These are phyloP conservation scores for Fusarium sp. DNA, from an alignment of 2,329 filamentous ascomycete species.

Conservation along the genomic window DNA sequence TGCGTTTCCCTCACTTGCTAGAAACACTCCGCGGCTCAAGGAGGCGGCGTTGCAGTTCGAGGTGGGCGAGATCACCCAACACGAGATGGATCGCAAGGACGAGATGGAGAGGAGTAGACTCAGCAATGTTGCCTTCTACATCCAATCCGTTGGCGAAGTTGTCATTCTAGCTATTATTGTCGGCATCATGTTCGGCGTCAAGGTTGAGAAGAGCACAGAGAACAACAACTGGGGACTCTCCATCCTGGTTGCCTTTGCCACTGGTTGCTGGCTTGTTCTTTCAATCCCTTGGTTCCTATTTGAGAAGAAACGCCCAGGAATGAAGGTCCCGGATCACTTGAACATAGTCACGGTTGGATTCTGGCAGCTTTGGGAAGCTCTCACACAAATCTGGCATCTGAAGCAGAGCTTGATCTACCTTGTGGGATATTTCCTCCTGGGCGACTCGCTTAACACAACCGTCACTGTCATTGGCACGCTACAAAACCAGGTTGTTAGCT, in stretches of 20 bases:
- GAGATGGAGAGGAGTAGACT: slow-evolving; percentile 74
- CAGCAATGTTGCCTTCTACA: slow-evolving; percentile 73
- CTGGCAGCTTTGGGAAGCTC: slow-evolving; percentile 71
- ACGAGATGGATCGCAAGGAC: slow-evolving; percentile 72
- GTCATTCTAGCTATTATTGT: slow-evolving; percentile 74
- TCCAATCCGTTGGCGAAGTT: slow-evolving; percentile 73
- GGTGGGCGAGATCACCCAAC: slow-evolving; percentile 64
- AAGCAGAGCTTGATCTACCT: slow-evolving; percentile 76
- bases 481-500: slow-evolving; percentile 74
- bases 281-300: slow-evolving; percentile 76
- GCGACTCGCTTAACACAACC: slow-evolving; percentile 78
- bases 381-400: slow-evolving; percentile 71
- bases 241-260: slow-evolving; percentile 74
- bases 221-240: slow-evolving; percentile 77
- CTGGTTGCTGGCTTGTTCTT: slow-evolving; percentile 72
- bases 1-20: slow-evolving; percentile 60
- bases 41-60: slow-evolving; percentile 52
- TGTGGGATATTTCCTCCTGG: slow-evolving; percentile 75
- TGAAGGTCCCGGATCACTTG: slow-evolving; percentile 53
- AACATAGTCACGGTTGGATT: slow-evolving; percentile 70
- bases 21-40: slow-evolving; percentile 53
- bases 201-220: slow-evolving; percentile 68
- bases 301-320: slow-evolving; percentile 74
- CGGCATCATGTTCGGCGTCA: slow-evolving; percentile 71
- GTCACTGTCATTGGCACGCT: slow-evolving; percentile 76